phyloP scores from a whole-genome alignment of 495 filamentous ascomycete genomes.

The Neurospora terricola region DNA sequence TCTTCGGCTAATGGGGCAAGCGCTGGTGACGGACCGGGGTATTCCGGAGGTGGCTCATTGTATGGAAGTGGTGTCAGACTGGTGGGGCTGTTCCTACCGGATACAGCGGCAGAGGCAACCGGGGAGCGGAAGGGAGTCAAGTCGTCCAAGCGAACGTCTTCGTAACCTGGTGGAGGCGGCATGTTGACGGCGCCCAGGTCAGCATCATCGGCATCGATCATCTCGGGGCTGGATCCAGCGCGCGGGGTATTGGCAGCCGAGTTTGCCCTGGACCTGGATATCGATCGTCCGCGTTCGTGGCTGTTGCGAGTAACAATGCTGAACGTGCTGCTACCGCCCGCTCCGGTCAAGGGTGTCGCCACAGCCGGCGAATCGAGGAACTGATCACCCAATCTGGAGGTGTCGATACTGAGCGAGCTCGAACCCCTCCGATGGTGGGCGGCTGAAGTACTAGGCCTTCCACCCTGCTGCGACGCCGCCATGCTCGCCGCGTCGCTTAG shows the following conservation, averaged over 20 bases:
- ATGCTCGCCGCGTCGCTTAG: constrained; percentile 62
- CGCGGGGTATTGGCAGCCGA: constrained; percentile 19
- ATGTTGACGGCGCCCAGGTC: constrained; percentile 40
- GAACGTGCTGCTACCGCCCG: constrained; percentile 11
- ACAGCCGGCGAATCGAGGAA: constrained; percentile 14
- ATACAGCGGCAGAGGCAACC: constrained; percentile 10
- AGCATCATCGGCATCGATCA: constrained; percentile 34
- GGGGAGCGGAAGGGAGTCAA: constrained; percentile 21
- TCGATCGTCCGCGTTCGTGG: background rate
- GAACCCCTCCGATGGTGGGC: constrained; percentile 30
- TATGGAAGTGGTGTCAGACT: constrained; percentile 7
- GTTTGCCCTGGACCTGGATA: constrained; percentile 17
- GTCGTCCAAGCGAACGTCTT: constrained; percentile 43
- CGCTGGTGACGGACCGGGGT: constrained; percentile 25
- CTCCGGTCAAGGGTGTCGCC: constrained; percentile 3
- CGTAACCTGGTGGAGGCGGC: constrained; percentile 43
- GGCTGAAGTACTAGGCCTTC: background rate
- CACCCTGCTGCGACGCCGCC: constrained; percentile 8
- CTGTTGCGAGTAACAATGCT: constrained; percentile 6
- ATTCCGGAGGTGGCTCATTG: constrained; percentile 40
- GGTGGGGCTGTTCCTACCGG: constrained; percentile 21
- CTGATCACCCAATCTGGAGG: constrained; percentile 9
- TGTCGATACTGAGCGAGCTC: constrained; percentile 41
- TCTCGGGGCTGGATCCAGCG: constrained; percentile 29
- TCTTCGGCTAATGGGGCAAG: background rate